These are phyloP conservation scores for Solanum commersonii DNA, from an alignment of 257 asterid genomes.

Conservation along the genomic window DNA sequence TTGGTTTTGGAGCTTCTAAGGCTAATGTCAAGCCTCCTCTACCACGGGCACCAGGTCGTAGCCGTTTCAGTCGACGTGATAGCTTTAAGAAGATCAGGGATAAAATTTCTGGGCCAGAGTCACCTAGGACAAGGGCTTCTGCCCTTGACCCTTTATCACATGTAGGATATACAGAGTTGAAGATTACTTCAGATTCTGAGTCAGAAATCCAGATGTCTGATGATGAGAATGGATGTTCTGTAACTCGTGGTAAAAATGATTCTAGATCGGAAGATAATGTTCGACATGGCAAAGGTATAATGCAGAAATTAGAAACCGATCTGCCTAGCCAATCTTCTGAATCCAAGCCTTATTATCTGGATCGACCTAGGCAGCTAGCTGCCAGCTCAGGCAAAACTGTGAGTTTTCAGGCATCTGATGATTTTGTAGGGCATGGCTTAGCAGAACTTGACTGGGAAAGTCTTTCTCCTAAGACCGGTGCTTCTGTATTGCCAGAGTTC, in stretches of 20 bases:
- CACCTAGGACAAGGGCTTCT: slow-evolving; percentile 10
- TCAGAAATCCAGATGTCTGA: slow-evolving; percentile 62
- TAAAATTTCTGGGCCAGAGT: slow-evolving; percentile 29
- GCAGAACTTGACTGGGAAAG: slow-evolving; percentile 30
- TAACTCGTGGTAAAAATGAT: slow-evolving; percentile 3
- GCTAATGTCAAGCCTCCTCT: slow-evolving; percentile 70
- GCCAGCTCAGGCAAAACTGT: slow-evolving; percentile 12
- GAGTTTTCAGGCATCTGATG: slow-evolving; percentile 9
- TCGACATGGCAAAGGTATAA: slow-evolving; percentile 6
- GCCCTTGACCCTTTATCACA: slow-evolving; percentile 29
- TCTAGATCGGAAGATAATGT: slow-evolving; percentile 6
- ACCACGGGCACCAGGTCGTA: slow-evolving; percentile 61
- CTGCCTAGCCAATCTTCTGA: slow-evolving; percentile 11
- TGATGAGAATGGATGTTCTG: slow-evolving; percentile 46
- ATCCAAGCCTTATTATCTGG: slow-evolving; percentile 19
- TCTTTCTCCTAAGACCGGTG: slow-evolving; percentile 11
- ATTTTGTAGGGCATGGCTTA: slow-evolving; percentile 11
- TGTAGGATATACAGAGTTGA: slow-evolving; percentile 64
- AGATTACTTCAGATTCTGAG: slow-evolving; percentile 74
- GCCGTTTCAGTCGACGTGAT: slow-evolving; percentile 64
- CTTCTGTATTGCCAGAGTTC: slow-evolving; percentile 19
- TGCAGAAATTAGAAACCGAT: slow-evolving; percentile 6
- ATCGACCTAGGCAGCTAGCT: slow-evolving; percentile 24
- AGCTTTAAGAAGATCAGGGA: slow-evolving; percentile 68
- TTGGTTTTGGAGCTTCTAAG: slow-evolving; percentile 64